phyloP scores from a whole-genome alignment of 371 early-diverging fungal genomes.

The Blastocladiella emersonii region DNA sequence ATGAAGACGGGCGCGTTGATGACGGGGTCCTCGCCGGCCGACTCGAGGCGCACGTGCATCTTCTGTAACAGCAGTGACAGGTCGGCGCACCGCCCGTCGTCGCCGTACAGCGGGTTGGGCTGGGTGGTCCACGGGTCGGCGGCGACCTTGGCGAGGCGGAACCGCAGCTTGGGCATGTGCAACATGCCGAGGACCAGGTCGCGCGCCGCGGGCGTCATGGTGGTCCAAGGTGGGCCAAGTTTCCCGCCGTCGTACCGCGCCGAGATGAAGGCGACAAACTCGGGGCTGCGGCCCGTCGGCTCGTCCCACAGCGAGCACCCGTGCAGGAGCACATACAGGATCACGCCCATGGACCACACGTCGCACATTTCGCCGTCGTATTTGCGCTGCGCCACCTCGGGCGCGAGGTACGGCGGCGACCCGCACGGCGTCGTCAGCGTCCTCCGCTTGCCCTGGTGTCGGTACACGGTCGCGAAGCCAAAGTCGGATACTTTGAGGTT shows the following conservation, averaged over 20 bases:
- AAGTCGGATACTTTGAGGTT: conserved; percentile 52
- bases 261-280: not conserved
- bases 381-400: conserved; percentile 33
- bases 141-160: not conserved
- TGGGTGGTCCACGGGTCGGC: not conserved
- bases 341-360: conserved; percentile 51
- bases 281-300: conserved; percentile 1
- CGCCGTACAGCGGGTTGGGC: not conserved
- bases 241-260: not conserved
- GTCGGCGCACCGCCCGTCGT: not conserved
- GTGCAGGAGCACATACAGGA: conserved; percentile 36
- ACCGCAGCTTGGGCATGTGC: not conserved
- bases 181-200: not conserved
- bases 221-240: not conserved
- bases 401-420: conserved; percentile 44
- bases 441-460: conserved; percentile 22
- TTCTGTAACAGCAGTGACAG: not conserved
- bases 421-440: conserved; percentile 37
- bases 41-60: not conserved
- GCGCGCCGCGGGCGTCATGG: not conserved
- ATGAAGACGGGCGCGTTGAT: not conserved
- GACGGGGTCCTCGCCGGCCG: not conserved
- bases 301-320: conserved; percentile 22
- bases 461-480: conserved; percentile 44
- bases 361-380: conserved; percentile 45